Conservation (phyloP, 768 basidiomycete genomes). For the Pluteus cervinus region DNA sequence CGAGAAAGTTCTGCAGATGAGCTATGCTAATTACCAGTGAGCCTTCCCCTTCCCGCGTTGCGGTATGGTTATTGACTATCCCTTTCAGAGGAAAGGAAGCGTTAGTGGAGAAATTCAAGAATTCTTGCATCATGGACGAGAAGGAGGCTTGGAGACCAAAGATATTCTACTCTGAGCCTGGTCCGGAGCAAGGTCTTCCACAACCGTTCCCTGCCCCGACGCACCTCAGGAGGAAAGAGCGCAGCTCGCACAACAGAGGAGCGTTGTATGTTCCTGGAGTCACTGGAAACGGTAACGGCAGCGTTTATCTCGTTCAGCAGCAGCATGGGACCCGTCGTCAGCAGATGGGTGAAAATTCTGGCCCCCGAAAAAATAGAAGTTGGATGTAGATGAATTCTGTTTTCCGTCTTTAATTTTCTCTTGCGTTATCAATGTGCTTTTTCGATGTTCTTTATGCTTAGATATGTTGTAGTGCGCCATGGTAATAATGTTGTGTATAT, state of each 20-base stretch:
- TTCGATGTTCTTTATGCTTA: no score
- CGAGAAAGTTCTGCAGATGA: slow-evolving; percentile 87
- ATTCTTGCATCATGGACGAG: slow-evolving; percentile 87
- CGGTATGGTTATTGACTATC: neutral
- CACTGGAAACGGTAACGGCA: slow-evolving; percentile 9
- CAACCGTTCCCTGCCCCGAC: slow-evolving; percentile 83
- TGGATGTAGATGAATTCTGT: no score
- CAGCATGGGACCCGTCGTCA: slow-evolving; percentile 14
- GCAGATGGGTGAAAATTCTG: slow-evolving; percentile 8
- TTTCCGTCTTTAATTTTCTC: no score
- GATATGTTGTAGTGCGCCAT: no score
- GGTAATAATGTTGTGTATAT: no score
- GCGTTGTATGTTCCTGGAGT: slow-evolving; percentile 56
- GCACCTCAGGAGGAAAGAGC: slow-evolving; percentile 74
- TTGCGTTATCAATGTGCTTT: no score
- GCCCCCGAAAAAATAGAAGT: no score
- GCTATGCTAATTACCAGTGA: slow-evolving; percentile 89
- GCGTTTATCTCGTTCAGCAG: slow-evolving; percentile 8
- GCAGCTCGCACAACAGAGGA: slow-evolving; percentile 75
- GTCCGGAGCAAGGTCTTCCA: slow-evolving; percentile 64
- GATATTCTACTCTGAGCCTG: slow-evolving; percentile 77
- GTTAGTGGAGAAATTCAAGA: slow-evolving; percentile 88
- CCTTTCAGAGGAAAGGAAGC: slow-evolving; percentile 75
- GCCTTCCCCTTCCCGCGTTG: slow-evolving; percentile 21
- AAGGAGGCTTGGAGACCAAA: slow-evolving; percentile 78